Base-by-base conservation (phyloP, 805 yeast species). In the Monosporozyma yasuniensis region DNA sequence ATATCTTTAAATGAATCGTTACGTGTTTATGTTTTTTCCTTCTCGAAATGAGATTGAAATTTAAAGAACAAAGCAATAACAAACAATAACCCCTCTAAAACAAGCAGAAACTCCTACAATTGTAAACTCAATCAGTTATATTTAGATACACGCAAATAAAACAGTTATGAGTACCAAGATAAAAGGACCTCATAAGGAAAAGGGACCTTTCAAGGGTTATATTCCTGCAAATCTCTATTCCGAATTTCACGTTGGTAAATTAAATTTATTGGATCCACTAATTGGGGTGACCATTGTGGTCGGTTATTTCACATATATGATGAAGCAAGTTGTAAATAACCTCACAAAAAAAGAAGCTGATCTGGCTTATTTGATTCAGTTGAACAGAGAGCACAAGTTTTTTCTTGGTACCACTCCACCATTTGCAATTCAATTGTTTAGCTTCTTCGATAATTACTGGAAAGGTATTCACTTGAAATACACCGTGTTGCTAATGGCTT, bases 371-470 rank as follows among this genome's bases (percentile, higher is more conserved):
- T 21, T 37, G 5, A 42, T 28, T 14, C 23, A 14, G 27, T 25
- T 32, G 14, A 57, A 57, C 35, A 52, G 35, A n/a, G 43, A 44
- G 1, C 50, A 54, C 14, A 48, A 47, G 11, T 63, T 64, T 44
- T 52, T 48, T 30, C 43, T 63, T 19, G 47, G 42, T 18, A 43
- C 54, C 9, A 45, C 49, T 10, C 62, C 63, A 8, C 60, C 64
- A 6, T 54, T 61, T 34, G 56, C 56, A n/a, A 37, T 58, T n/a
- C 64, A 61, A 41, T 39, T 64, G 10, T 50, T 54, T n/a, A 53
- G 44, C 25, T 42, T 42, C 19, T 16, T 42, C 8, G 3, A n/a
- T 27, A 19, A 39, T 25, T 42, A 42, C 18, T 44, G 44, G 37
- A 27, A 21, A 14, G 37, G 28, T 4, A n/a, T 32, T n/a, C 25